A percentile compares a stretch with the other conserved stretches of the same genome.
Conservation (phyloP, 805 yeast species). For the Ogataea pignaliae region DNA sequence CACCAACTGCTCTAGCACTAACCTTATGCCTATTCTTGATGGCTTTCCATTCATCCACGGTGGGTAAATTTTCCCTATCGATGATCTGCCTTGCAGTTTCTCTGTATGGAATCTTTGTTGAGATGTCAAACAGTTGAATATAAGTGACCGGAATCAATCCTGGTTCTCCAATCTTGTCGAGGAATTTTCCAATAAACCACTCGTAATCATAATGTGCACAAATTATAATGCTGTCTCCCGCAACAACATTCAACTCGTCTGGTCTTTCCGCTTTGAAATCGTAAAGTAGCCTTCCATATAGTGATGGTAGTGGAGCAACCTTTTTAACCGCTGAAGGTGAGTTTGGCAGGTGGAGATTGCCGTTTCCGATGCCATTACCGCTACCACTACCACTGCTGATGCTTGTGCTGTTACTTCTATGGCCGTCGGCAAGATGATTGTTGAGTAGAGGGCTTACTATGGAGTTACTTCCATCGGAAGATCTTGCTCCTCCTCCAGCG, state of each 20-base stretch:
- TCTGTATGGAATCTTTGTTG: conserved; percentile 56
- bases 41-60: conserved; percentile 94
- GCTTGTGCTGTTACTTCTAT: background rate
- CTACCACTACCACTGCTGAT: too few species aligned
- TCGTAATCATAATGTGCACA: conserved; percentile 96
- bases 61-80: conserved; percentile 67
- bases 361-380: background rate
- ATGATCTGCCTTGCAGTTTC: conserved; percentile 46
- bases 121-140: conserved; percentile 78
- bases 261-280: conserved; percentile 78
- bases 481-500: conserved; percentile 5
- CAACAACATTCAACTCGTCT: conserved; percentile 80
- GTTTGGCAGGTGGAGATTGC: conserved; percentile 3
- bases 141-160: conserved; percentile 92
- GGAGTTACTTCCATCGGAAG: conserved; percentile 13
- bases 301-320: conserved; percentile 25
- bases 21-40: conserved; percentile 91
- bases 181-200: conserved; percentile 98
- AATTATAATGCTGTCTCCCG: conserved; percentile 85
- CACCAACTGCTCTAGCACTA: conserved; percentile 48
- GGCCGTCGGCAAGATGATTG: background rate
- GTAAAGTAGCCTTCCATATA: conserved; percentile 82
- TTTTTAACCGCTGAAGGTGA: conserved; percentile 27
- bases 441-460: conserved; percentile 13
- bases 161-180: conserved; percentile 93